Percentiles rank a stretch among this genome's conserved stretches.
Conservation (phyloP, 163 green algal species). For the Scenedesmus sp. region DNA sequence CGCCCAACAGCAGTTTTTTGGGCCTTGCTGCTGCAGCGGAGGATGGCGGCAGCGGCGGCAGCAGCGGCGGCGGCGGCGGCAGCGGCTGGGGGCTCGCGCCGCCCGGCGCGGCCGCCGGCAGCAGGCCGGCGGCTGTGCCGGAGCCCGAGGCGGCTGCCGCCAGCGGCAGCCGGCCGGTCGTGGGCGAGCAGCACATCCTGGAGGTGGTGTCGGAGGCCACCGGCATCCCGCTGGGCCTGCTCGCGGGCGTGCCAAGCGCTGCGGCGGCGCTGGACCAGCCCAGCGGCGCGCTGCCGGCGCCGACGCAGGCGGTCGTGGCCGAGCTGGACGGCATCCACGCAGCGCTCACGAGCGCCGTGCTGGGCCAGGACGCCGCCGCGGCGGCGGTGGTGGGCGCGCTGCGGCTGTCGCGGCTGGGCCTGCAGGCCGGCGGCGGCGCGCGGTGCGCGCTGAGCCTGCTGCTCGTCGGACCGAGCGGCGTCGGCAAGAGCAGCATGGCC, state of each 20-base stretch:
- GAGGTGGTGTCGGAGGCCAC: constrained; percentile 72
- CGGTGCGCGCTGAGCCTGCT: constrained; percentile 50
- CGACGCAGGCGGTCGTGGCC: constrained; percentile 24
- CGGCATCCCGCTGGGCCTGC: constrained; percentile 67
- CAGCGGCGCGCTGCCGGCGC: too few relatives aligned
- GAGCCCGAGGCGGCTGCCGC: neutral
- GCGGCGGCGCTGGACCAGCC: constrained; percentile 48
- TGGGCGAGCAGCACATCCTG: constrained; percentile 62
- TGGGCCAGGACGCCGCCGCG: constrained; percentile 69
- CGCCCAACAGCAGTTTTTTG: too few relatives aligned
- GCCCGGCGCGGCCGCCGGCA: too few relatives aligned
- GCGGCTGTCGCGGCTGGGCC: constrained; percentile 49
- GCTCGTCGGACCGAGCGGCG: constrained; percentile 60
- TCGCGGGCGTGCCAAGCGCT: constrained; percentile 54
- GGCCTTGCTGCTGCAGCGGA: too few relatives aligned
- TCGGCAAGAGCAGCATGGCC: constrained; percentile 89
- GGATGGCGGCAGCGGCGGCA: neutral
- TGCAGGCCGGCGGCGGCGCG: constrained; percentile 23
- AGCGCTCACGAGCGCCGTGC: constrained; percentile 50
- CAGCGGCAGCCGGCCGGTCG: constrained; percentile 5
- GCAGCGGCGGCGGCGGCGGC: constrained; percentile 1
- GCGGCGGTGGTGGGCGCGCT: constrained; percentile 69
- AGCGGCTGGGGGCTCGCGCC: neutral
- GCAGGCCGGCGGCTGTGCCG: too few relatives aligned
- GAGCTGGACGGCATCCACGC: constrained; percentile 50